A percentile compares a stretch with the other conserved stretches of the same genome.
Evolutionary conservation across 2,329 filamentous ascomycete species (phyloP).

Genomic region (Colletotrichum horii): DNA sequence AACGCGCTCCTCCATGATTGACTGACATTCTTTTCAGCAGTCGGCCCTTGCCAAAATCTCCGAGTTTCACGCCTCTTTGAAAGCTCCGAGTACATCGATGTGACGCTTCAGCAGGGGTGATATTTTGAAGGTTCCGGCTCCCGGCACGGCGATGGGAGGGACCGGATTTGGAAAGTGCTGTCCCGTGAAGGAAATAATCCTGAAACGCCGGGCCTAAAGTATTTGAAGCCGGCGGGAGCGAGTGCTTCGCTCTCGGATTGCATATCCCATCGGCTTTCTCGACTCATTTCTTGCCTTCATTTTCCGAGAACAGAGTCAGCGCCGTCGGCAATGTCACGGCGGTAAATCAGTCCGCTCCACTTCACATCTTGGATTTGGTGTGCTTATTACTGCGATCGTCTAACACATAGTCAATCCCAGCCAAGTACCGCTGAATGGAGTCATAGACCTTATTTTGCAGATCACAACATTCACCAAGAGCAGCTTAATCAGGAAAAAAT

Average conservation of each 20-base stretch:
- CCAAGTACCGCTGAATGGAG: neutral
- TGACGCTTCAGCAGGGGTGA: neutral
- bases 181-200: neutral
- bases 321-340: neutral
- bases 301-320: neutral
- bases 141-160: neutral
- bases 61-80: neutral
- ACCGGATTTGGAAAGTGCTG: neutral
- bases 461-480: neutral
- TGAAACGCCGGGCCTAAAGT: neutral
- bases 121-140: neutral
- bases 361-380: accelerated
- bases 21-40: neutral
- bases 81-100: neutral
- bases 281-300: accelerated
- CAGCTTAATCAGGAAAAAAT: neutral
- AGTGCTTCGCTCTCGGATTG: neutral
- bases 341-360: neutral
- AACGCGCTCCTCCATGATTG: neutral
- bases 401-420: neutral
- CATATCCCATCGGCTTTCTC: neutral
- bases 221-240: neutral
- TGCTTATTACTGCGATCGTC: accelerated
- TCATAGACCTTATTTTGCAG: neutral
- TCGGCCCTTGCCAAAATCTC: neutral